A percentile compares a stretch with the other conserved stretches of the same genome.
Conservation (phyloP, 352 stramenopile species). For the Globisporangium mamillatum region DNA sequence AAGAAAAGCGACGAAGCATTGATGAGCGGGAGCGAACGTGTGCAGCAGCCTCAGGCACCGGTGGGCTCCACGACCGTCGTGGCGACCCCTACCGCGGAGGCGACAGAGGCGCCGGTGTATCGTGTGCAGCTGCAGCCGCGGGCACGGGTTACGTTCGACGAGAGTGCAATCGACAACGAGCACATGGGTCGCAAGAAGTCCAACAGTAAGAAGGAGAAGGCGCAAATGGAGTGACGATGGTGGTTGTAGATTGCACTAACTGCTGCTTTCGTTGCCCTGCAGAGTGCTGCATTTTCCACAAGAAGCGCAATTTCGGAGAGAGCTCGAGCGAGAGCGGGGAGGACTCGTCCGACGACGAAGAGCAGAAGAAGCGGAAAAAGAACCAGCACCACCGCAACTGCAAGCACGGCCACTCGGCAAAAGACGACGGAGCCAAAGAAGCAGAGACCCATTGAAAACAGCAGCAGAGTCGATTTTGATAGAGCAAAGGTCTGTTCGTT, state of each 20-base stretch:
- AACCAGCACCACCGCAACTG: slow-evolving; percentile 21
- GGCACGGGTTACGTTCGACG: slow-evolving; percentile 82
- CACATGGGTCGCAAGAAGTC: slow-evolving; percentile 89
- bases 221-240: not conserved
- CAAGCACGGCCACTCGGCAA: slow-evolving; percentile 8
- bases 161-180: slow-evolving; percentile 91
- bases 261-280: not conserved
- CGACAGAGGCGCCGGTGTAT: slow-evolving; percentile 43
- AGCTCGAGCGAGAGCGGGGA: slow-evolving; percentile 90
- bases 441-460: not conserved
- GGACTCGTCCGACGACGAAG: slow-evolving; percentile 60
- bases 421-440: not conserved
- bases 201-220: slow-evolving; percentile 61
- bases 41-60: slow-evolving; percentile 22
- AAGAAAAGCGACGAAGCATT: too few species aligned
- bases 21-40: slow-evolving; percentile 13
- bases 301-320: slow-evolving; percentile 89
- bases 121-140: slow-evolving; percentile 76
- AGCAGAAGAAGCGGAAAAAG: slow-evolving; percentile 12
- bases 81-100: slow-evolving; percentile 16
- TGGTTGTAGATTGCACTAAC: not conserved
- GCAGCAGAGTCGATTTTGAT: slow-evolving; percentile 1
- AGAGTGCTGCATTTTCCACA: slow-evolving; percentile 95
- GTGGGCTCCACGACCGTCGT: slow-evolving; percentile 27
- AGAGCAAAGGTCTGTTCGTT: not conserved